Conservation (phyloP, 176 grass and related monocot genomes). For the bread wheat (Triticum aestivum) region IWGSC_CS_RefSeq_v2.1 NC_057798.1:198161375-198161874, state of each 20-base stretch:
- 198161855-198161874: not conserved
- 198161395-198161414: not conserved
- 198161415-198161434: not conserved
- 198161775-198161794: slow-evolving; percentile 75
- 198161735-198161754: slow-evolving; percentile 78
- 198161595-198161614: slow-evolving; percentile 1
- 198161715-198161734: slow-evolving; percentile 70
- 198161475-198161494: not conserved
- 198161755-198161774: slow-evolving; percentile 93
- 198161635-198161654: not conserved
- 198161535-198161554: not conserved
- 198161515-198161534: not conserved
- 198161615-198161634: slow-evolving; percentile 1
- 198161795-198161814: slow-evolving; percentile 87
- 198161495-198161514: not conserved
- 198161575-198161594: slow-evolving; percentile 1
- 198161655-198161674: not conserved
- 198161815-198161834: slow-evolving; percentile 31
- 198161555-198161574: slow-evolving; percentile 28
- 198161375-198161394: not conserved
- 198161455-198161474: not conserved
- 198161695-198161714: slow-evolving; percentile 68
- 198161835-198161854: slow-evolving; percentile 5
- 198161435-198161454: not conserved
- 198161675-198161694: slow-evolving; percentile 41